phyloP scores from a whole-genome alignment of 208 protist genomes.

The Trypanosoma lewisi region DNA sequence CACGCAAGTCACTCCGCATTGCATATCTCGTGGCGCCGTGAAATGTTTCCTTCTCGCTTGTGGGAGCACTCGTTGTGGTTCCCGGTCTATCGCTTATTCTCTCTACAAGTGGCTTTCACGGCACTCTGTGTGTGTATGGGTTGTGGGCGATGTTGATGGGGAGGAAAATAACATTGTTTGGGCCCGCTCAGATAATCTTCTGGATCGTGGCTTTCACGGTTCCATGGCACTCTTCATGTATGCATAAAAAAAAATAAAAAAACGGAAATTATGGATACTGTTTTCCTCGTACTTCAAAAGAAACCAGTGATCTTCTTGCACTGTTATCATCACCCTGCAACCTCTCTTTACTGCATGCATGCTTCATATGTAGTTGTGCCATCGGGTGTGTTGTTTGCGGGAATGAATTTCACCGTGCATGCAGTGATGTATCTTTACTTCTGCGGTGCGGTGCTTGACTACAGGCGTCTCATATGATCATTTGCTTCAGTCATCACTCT shows the following conservation, averaged over 20 bases:
- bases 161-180: too few species aligned
- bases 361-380: conserved; percentile 43
- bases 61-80: too few species aligned
- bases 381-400: conserved; percentile 76
- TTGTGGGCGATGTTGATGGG: neutral
- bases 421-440: conserved; percentile 96
- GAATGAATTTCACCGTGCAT: conserved; percentile 95
- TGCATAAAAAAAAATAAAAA: too few species aligned
- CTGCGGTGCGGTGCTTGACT: too few species aligned
- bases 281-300: conserved; percentile 85
- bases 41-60: too few species aligned
- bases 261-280: conserved; percentile 87
- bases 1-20: too few species aligned
- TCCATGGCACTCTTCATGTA: conserved; percentile 66
- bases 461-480: too few species aligned
- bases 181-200: neutral
- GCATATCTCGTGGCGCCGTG: too few species aligned
- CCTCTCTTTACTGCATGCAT: conserved; percentile 92
- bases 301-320: conserved; percentile 86
- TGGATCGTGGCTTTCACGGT: conserved; percentile 22
- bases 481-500: too few species aligned
- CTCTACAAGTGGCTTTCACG: conserved; percentile 16
- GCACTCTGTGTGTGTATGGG: conserved; percentile 3
- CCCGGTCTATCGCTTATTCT: too few species aligned
- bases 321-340: conserved; percentile 93